phyloP scores from a whole-genome alignment of 2,329 filamentous ascomycete species.

The Botrytis paeoniae region DNA sequence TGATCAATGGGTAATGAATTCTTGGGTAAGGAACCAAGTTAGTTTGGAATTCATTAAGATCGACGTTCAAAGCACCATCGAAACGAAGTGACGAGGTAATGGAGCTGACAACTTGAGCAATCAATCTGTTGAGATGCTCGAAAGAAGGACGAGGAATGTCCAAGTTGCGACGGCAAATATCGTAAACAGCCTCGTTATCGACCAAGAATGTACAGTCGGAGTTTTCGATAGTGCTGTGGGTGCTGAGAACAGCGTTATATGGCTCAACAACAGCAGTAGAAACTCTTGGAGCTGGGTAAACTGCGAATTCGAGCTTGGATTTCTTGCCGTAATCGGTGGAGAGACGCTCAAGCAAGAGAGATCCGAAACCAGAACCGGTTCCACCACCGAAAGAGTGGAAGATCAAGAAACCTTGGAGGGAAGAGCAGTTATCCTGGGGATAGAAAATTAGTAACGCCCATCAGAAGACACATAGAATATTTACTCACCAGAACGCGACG shows the following conservation, averaged over 20 bases:
- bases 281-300: conserved; percentile 63
- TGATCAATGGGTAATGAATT: conserved; percentile 66
- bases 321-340: conserved; percentile 66
- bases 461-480: background rate
- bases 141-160: conserved; percentile 63
- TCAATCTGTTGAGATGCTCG: conserved; percentile 63
- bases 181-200: conserved; percentile 67
- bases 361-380: conserved; percentile 65
- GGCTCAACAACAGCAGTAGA: conserved; percentile 67
- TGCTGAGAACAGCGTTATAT: conserved; percentile 61
- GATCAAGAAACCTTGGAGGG: conserved; percentile 64
- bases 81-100: conserved; percentile 65
- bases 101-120: conserved; percentile 65
- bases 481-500: conserved; percentile 57
- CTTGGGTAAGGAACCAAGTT: conserved; percentile 66
- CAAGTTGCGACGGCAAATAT: conserved; percentile 63
- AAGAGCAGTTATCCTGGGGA: conserved; percentile 58
- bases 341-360: conserved; percentile 61
- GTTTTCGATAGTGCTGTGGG: conserved; percentile 61
- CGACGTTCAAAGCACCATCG: conserved; percentile 64
- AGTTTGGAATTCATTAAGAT: conserved; percentile 67
- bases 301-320: conserved; percentile 64
- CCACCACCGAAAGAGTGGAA: conserved; percentile 69
- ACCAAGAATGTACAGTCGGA: conserved; percentile 67
- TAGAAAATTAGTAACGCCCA: conserved; percentile 17